Evolutionary conservation across 106 monocot species (phyloP), one percentile per base, ranked within the genome.

Genomic region (Xerophyta viscosa): DNA sequence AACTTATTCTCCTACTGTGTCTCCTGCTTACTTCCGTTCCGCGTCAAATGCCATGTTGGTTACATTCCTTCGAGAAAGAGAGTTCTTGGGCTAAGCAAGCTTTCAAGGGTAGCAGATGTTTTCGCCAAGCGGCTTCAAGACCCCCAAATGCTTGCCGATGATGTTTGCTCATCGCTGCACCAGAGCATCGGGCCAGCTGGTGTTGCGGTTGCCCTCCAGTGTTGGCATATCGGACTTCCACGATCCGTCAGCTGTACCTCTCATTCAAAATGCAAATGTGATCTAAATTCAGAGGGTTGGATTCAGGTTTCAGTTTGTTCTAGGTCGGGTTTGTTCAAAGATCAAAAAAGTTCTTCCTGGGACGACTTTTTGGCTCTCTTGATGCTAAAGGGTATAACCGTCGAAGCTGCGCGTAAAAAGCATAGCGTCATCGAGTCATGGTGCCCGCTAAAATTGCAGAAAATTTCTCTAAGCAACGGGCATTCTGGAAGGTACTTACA

Each of bases 21-120:
- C 39, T 98, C 82, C 21, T 98, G 96, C 57, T 71, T 98, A 62
- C 85, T 98, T 31, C 96, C 96, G 1, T 98, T 98, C 64, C 66
- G 68, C 28, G 44, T 86, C 20, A 56, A 63, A 10, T 89, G 89
- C 63, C 96, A 98, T 59, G 73, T 98, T 29, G 89, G 96, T 5
- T 98, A 98, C 61, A 36, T 98, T 19, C 79, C 46, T 46, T 46
- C 46, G 20, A 46, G 46, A 46, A 46, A 46, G 46, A 46, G 46
- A 46, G 46, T 46, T 14, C 76, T 98, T 0, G 96, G 96, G 7
- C 58, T 98, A 13, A 98, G 96, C 75, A 98, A 98, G 76, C 78
- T 98, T 43, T 79, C 96, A 0, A 69, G 96, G 41, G 96, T 98
- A 27, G 78, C 89, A 22, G 84, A 82, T 66, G 70, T 98, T 26